Base-by-base conservation (phyloP, 2,329 filamentous ascomycete species). In the Xylaria multiplex region DNA sequence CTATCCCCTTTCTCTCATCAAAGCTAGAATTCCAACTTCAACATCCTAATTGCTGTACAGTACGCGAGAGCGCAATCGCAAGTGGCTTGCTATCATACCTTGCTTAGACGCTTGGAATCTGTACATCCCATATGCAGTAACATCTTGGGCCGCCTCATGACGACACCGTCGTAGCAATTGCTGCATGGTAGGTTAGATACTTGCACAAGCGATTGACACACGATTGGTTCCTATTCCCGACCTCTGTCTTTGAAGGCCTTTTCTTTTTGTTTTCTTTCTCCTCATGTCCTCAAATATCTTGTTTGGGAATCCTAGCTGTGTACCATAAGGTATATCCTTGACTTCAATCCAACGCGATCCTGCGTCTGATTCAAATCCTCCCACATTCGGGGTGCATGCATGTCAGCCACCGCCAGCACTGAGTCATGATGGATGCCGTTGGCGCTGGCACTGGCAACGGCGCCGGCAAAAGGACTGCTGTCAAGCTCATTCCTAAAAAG, bases 401-500 rank as follows among this genome's bases (percentile, higher is more conserved):
- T 42, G 54, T 37, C 40, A 52, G 43, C 58, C 49, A 32, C 58
- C 49, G 24, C 58, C 43, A 62, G 49, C 52, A 52, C 16, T 14
- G 32, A 27, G 27, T 58, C 67, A 66, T 53, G 35, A 75, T 75
- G 74, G 74, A 76, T 60, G 69, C 62, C 61, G 67, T 65, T 42
- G 67, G 71, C 63, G 59, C 67, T 43, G 66, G 68, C 63, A 61
- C 67, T 43, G 66, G 68, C 59, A 68, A 52, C 62, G 62, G 61
- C 66, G 49, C 50, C 54, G 48, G 57, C 53, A 72, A 66, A 60
- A 72, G 65, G 63, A 68, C 72, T 57, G 70, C 69, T 43, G 71
- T 61, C 45, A 76, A 75, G 61, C 66, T 88, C 35, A 76, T 89
- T 42, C 81, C 85, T 58, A 86, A 84, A 73, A 79, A 81, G 43